Conservation (phyloP, 371 early-diverging fungal genomes). For the Parasitella parasitica region DNA sequence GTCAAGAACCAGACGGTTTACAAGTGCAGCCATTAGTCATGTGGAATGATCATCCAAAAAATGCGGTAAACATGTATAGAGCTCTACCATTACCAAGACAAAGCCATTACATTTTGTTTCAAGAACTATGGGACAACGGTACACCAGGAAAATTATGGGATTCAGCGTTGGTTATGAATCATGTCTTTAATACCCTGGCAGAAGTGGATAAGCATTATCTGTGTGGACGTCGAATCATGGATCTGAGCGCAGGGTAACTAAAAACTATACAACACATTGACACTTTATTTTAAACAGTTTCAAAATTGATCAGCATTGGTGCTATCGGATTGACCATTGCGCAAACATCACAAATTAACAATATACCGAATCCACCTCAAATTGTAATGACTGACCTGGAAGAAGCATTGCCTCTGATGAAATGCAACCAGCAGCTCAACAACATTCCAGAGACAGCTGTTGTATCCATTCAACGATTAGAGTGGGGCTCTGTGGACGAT, state of each 20-base stretch:
- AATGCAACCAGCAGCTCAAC: constrained; percentile 35
- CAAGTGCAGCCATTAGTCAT: neutral
- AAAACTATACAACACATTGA: neutral
- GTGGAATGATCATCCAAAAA: neutral
- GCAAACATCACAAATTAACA: neutral
- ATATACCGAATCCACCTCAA: neutral
- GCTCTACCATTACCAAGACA: neutral
- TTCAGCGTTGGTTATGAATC: constrained; percentile 45
- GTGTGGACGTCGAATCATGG: constrained; percentile 35
- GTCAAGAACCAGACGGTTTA: neutral
- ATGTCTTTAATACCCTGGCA: constrained; percentile 25
- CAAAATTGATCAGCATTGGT: neutral
- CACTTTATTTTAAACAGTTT: neutral
- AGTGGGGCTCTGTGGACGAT: constrained; percentile 23
- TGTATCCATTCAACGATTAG: constrained; percentile 16
- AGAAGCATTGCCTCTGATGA: constrained; percentile 40
- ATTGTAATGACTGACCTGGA: constrained; percentile 41
- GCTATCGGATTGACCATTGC: constrained; percentile 18
- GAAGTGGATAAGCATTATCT: neutral
- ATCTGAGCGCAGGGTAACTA: constrained; percentile 51
- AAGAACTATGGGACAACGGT: constrained; percentile 45
- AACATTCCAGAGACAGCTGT: neutral
- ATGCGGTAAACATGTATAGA: neutral
- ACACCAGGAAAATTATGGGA: constrained; percentile 60
- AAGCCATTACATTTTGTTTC: neutral